Conservation (phyloP, 768 basidiomycete genomes). For the Pilatotrama ljubarskyi region DNA sequence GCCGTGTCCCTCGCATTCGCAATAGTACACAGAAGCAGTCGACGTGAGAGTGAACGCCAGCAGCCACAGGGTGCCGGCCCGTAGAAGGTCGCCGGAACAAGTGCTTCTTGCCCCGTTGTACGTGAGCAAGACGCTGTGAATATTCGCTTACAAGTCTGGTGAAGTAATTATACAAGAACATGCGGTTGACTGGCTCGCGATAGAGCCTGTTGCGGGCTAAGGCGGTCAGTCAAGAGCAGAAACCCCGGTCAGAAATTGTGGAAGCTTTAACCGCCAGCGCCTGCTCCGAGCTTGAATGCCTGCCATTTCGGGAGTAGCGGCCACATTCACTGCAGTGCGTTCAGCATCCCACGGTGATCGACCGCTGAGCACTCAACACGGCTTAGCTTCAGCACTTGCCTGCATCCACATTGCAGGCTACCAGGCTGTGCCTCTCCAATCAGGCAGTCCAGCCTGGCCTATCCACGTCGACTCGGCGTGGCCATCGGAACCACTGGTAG, state of each 20-base stretch:
- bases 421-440: neutral
- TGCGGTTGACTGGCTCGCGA: neutral
- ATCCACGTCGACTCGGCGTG: conserved; percentile 11
- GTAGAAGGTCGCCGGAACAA: conserved; percentile 13
- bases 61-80: conserved; percentile 7
- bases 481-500: conserved; percentile 7
- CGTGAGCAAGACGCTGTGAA: conserved; percentile 7
- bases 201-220: neutral
- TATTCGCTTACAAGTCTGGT: neutral
- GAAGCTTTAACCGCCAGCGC: conserved; percentile 8
- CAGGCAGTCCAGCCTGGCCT: conserved; percentile 1
- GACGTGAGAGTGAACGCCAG: conserved; percentile 1
- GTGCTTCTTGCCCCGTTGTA: neutral
- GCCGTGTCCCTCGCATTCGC: conserved; percentile 2
- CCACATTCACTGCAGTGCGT: neutral
- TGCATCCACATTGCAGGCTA: neutral
- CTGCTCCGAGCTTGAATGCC: neutral
- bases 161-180: neutral
- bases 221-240: neutral
- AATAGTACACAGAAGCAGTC: neutral
- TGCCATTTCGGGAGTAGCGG: neutral
- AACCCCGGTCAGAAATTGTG: neutral
- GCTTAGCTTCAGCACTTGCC: neutral
- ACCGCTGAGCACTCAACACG: neutral
- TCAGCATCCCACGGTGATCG: conserved; percentile 4